These are phyloP conservation scores for Diaporthe amygdali DNA, from an alignment of 2,329 filamentous ascomycete genomes.

Conservation along the genomic window DNA sequence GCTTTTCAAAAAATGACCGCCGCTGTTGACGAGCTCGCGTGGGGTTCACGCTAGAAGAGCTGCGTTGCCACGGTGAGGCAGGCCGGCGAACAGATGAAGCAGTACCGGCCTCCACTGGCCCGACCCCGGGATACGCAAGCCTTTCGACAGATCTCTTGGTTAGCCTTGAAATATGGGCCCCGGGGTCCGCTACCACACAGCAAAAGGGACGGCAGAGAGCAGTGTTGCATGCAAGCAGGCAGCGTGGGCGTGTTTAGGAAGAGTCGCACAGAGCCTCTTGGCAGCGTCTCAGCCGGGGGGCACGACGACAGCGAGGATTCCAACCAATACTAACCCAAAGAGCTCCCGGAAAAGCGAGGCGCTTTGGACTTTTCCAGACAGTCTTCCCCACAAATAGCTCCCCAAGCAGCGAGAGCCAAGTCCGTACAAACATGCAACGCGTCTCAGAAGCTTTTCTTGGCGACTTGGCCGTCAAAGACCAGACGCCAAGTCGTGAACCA, in stretches of 20 bases:
- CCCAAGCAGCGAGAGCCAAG: conserved; percentile 11
- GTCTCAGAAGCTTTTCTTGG: conserved; percentile 23
- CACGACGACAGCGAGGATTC: not conserved
- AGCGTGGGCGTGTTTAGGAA: conserved; percentile 17
- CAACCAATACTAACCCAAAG: not conserved
- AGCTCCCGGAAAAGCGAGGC: not conserved
- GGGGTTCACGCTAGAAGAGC: not conserved
- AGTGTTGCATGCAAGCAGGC: not conserved
- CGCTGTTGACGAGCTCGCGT: not conserved
- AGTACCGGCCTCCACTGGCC: not conserved
- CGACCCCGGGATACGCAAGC: conserved; percentile 4
- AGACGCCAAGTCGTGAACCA: conserved; percentile 20
- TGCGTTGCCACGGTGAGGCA: not conserved
- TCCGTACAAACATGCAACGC: conserved; percentile 3
- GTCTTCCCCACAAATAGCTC: not conserved
- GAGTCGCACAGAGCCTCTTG: conserved; percentile 23
- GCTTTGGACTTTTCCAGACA: not conserved
- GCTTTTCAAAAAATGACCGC: not conserved
- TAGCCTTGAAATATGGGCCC: conserved; percentile 6
- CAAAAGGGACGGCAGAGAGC: not conserved
- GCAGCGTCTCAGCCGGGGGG: conserved; percentile 18
- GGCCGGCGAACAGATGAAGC: not conserved
- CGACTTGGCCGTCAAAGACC: conserved; percentile 21
- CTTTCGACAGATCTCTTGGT: conserved; percentile 13
- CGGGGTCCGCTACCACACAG: not conserved